phyloP scores from a whole-genome alignment of 495 filamentous ascomycete species.

The Annulohypoxylon maeteangense region DNA sequence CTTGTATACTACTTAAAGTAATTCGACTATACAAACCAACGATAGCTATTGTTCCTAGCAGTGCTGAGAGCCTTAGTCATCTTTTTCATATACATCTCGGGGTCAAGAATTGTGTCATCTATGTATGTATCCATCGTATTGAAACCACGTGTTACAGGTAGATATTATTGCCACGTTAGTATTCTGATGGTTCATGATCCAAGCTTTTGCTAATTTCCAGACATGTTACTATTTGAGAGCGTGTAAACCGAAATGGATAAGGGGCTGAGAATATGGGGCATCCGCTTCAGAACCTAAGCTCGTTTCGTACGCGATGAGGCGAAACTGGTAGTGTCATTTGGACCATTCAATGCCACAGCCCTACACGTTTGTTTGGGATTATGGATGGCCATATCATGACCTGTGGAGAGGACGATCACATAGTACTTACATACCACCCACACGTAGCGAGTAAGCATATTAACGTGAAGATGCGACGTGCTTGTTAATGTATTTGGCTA shows the following conservation, averaged over 20 bases:
- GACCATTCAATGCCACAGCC: background rate
- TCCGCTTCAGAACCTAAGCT: background rate
- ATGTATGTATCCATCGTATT: background rate
- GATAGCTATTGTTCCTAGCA: background rate
- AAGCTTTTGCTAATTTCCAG: background rate
- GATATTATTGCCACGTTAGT: background rate
- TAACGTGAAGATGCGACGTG: background rate
- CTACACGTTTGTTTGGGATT: background rate
- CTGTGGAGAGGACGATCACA: background rate
- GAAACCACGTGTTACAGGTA: background rate
- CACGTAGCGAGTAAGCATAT: background rate
- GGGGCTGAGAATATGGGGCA: background rate
- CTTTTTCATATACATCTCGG: background rate
- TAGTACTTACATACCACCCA: background rate
- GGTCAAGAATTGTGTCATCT: background rate
- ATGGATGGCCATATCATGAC: background rate
- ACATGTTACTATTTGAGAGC: too few relatives aligned
- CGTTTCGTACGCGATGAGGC: background rate
- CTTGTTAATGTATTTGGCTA: too few relatives aligned
- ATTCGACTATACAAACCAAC: conserved; percentile 30
- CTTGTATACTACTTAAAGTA: conserved; percentile 49
- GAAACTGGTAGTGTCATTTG: background rate
- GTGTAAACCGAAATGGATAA: background rate
- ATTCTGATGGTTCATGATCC: background rate
- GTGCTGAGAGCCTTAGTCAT: background rate